A percentile compares a stretch with the other conserved stretches of the same genome.
phyloP scores from a whole-genome alignment of 805 yeast genomes.

The Saccharomycopsis fermentans region DNA sequence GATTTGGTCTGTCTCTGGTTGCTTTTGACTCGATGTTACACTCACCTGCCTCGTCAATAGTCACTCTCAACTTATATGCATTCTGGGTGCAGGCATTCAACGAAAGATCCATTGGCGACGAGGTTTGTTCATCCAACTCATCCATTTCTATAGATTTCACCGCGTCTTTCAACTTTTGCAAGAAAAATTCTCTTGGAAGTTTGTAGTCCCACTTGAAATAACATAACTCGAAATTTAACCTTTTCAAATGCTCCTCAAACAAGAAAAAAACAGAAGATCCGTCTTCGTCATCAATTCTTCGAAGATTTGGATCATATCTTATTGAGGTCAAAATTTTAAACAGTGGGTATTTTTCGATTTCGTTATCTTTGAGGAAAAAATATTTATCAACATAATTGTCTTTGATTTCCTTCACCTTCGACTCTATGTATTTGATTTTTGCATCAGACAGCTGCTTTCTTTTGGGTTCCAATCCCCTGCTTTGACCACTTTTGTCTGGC shows the following conservation, averaged over 20 bases:
- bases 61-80: slow-evolving; percentile 39
- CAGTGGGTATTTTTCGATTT: neutral
- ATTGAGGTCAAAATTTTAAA: slow-evolving; percentile 62
- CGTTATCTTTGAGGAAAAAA: slow-evolving; percentile 3
- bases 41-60: slow-evolving; percentile 29
- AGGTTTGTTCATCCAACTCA: slow-evolving; percentile 3
- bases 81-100: neutral
- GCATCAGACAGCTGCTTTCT: neutral
- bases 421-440: neutral
- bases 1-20: slow-evolving; percentile 12
- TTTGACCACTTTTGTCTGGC: neutral
- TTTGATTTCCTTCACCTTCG: neutral
- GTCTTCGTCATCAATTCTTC: slow-evolving; percentile 4
- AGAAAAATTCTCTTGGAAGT: slow-evolving; percentile 34
- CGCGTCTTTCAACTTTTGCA: slow-evolving; percentile 31
- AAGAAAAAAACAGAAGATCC: slow-evolving; percentile 39
- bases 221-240: slow-evolving; percentile 43
- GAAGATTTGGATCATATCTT: slow-evolving; percentile 59
- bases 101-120: slow-evolving; percentile 14
- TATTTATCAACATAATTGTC: neutral
- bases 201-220: slow-evolving; percentile 44
- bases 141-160: slow-evolving; percentile 20
- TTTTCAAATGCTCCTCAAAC: slow-evolving; percentile 49
- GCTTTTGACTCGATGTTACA: slow-evolving; percentile 29
- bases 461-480: neutral